Evolutionary conservation across 345 rosid genomes (phyloP).

Genomic region (Eucalyptus regnans): DNA sequence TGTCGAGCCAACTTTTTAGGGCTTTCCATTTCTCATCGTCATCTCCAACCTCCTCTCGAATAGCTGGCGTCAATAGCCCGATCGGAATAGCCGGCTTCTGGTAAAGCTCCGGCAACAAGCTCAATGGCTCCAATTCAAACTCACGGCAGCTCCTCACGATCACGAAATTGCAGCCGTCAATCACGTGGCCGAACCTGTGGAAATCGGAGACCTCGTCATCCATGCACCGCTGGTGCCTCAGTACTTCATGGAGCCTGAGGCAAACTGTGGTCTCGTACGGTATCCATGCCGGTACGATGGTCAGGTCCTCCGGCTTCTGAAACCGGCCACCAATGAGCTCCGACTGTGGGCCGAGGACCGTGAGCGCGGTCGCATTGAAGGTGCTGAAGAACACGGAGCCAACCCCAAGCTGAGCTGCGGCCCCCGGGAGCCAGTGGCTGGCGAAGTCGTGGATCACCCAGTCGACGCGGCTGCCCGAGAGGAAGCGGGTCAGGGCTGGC

Average conservation of each 20-base stretch:
- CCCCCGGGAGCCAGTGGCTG: conserved; percentile 23
- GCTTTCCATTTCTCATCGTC: background rate
- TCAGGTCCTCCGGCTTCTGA: conserved; percentile 9
- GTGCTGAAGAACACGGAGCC: conserved; percentile 10
- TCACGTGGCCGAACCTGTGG: background rate
- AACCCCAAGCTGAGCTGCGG: conserved; percentile 3
- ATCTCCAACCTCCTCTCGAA: background rate
- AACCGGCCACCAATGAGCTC: background rate
- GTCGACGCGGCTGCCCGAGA: conserved; percentile 1
- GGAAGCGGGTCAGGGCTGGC: conserved; percentile 4
- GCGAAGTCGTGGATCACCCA: conserved; percentile 24
- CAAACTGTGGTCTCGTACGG: background rate
- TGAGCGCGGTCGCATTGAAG: background rate
- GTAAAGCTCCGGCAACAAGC: background rate
- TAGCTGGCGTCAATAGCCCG: background rate
- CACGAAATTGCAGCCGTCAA: background rate
- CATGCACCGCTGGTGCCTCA: background rate
- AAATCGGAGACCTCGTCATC: background rate
- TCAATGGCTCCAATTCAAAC: background rate
- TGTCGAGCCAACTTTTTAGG: background rate
- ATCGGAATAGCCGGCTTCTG: background rate
- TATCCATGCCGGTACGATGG: conserved; percentile 11
- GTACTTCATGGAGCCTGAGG: background rate
- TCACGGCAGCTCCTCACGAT: background rate
- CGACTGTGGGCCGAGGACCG: conserved; percentile 1